Conservation (phyloP, 352 stramenopile genomes). For the Globisporangium polare region DNA sequence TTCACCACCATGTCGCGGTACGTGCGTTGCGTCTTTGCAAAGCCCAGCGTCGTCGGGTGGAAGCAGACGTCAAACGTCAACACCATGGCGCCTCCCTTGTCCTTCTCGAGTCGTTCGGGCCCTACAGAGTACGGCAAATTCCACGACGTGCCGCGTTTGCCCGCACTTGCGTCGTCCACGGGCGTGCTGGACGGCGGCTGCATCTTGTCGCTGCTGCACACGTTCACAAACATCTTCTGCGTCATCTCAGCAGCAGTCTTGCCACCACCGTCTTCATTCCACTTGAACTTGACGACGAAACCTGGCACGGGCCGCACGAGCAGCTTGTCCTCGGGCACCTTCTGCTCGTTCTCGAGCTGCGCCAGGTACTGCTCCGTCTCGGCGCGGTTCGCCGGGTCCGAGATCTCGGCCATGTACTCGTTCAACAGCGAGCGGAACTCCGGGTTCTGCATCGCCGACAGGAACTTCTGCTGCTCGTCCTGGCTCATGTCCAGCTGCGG, state of each 20-base stretch:
- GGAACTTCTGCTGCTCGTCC: slow-evolving; percentile 83
- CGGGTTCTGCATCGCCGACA: slow-evolving; percentile 87
- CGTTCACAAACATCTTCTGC: slow-evolving; percentile 93
- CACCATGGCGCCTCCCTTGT: slow-evolving; percentile 71
- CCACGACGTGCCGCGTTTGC: slow-evolving; percentile 65
- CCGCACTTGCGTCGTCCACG: slow-evolving; percentile 15
- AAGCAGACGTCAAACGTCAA: slow-evolving; percentile 92
- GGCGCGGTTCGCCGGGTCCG: slow-evolving; percentile 80
- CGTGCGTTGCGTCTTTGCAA: slow-evolving; percentile 41
- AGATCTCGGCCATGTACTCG: slow-evolving; percentile 94
- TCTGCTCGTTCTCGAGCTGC: slow-evolving; percentile 87
- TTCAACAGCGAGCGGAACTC: slow-evolving; percentile 91
- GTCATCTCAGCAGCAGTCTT: not conserved
- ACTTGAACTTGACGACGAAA: slow-evolving; percentile 92
- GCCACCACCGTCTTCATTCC: slow-evolving; percentile 11
- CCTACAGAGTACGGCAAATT: slow-evolving; percentile 90
- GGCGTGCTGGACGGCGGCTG: slow-evolving; percentile 63
- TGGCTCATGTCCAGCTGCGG: slow-evolving; percentile 25
- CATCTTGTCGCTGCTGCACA: slow-evolving; percentile 87
- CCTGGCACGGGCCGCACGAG: slow-evolving; percentile 79
- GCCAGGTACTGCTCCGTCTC: slow-evolving; percentile 90
- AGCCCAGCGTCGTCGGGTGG: slow-evolving; percentile 80
- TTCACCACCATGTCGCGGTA: slow-evolving; percentile 87
- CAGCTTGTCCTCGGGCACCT: slow-evolving; percentile 83
- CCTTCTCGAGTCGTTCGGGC: slow-evolving; percentile 84